Conservation (phyloP, 768 basidiomycete species). For the Phylloporus sp. region DNA sequence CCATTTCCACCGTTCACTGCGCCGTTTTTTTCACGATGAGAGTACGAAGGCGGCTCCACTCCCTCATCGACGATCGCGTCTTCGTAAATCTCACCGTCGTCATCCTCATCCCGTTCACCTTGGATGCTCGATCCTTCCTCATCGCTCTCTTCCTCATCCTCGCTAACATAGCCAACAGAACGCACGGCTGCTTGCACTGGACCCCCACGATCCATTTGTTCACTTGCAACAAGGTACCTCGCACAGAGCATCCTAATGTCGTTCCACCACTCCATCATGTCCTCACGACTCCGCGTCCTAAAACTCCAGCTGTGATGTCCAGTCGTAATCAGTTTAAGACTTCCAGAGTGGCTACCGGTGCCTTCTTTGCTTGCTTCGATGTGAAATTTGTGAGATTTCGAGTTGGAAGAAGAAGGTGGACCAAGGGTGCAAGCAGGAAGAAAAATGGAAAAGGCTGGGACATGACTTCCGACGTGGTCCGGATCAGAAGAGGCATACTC, state of each 20-base stretch:
- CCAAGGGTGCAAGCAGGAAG: conserved; percentile 94
- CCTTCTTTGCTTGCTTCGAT: conserved; percentile 91
- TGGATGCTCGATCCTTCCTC: conserved; percentile 59
- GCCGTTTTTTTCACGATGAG: conserved; percentile 41
- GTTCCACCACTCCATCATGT: conserved; percentile 99
- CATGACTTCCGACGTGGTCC: conserved; percentile 40
- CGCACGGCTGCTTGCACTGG: conserved; percentile 92
- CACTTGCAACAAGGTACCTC: conserved; percentile 89
- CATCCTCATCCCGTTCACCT: conserved; percentile 43
- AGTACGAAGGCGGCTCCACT: conserved; percentile 59
- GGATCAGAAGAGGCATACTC: conserved; percentile 83
- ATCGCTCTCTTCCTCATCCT: conserved; percentile 57
- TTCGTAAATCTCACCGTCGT: conserved; percentile 47
- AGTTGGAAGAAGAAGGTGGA: conserved; percentile 68
- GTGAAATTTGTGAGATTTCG: conserved; percentile 91
- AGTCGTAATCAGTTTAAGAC: conserved; percentile 38
- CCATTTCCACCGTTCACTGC: conserved; percentile 51
- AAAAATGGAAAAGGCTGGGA: conserved; percentile 84
- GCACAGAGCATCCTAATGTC: conserved; percentile 93
- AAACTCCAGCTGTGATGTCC: conserved; percentile 81
- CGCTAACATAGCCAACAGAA: conserved; percentile 82
- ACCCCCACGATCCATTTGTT: conserved; percentile 88
- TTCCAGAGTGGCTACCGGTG: conserved; percentile 55
- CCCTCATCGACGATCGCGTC: conserved; percentile 38
- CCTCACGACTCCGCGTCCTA: conserved; percentile 82